phyloP scores from a whole-genome alignment of 2,329 filamentous ascomycete genomes.

The Penicillium occitanis region DNA sequence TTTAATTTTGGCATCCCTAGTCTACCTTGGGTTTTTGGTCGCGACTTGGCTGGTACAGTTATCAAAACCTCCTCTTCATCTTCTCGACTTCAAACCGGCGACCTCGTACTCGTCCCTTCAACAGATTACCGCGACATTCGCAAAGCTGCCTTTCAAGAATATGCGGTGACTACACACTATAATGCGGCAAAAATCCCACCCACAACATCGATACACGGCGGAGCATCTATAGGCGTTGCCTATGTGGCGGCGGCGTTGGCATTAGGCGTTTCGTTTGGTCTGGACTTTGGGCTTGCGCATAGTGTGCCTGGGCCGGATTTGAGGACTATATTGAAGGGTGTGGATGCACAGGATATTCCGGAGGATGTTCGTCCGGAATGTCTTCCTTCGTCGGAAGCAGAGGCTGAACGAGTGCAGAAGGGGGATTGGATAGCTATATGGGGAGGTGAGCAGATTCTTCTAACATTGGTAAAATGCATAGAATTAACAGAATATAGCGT shows the following conservation, averaged over 20 bases:
- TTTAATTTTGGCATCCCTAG: constrained; percentile 69
- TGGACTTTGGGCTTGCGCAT: constrained; percentile 54
- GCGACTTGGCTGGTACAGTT: constrained; percentile 67
- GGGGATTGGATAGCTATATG: constrained; percentile 74
- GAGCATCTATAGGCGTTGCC: constrained; percentile 66
- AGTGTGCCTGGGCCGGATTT: constrained; percentile 19
- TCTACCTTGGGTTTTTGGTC: constrained; percentile 67
- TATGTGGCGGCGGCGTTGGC: constrained; percentile 68
- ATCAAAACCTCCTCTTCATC: constrained; percentile 47
- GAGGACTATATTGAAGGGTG: constrained; percentile 7
- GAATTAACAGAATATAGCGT: constrained; percentile 43
- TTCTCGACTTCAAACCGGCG: constrained; percentile 57
- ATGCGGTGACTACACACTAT: constrained; percentile 63
- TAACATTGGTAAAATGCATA: too few relatives aligned
- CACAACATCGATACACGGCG: constrained; percentile 54
- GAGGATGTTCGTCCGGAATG: constrained; percentile 64
- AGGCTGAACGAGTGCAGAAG: constrained; percentile 54
- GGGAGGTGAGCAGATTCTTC: constrained; percentile 39
- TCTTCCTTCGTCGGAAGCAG: constrained; percentile 50
- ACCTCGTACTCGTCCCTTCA: constrained; percentile 54
- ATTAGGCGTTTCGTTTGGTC: constrained; percentile 67
- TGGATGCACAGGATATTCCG: constrained; percentile 54
- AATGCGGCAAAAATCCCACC: constrained; percentile 64
- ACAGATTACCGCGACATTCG: constrained; percentile 72
- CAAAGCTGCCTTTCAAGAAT: constrained; percentile 71